Base-by-base conservation (phyloP, 2,329 filamentous ascomycete genomes). In the Paecilomyces fulvus region DNA sequence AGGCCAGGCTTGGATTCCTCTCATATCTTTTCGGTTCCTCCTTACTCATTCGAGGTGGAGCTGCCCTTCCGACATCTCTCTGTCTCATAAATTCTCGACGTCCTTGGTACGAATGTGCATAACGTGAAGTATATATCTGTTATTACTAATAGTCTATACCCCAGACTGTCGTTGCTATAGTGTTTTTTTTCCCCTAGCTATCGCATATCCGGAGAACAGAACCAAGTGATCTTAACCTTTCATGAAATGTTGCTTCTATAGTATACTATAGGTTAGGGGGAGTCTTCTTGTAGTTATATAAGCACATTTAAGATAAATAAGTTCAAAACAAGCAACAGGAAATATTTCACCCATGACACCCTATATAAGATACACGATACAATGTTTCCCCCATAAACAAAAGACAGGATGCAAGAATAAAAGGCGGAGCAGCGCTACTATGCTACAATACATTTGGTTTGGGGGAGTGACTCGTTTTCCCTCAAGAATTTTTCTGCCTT, bases 301-400 rank as follows among this genome's bases (percentile, higher is more conserved):
- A n/a, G n/a, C n/a, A n/a, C n/a, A n/a, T n/a, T n/a, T n/a, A n/a
- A n/a, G n/a, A n/a, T 28, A 28, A 28, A 28, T 28, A 28, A 43
- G 5, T 43, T 37, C 12, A 17, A n/a, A 43, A 43, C 14, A 17
- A 43, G 17, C 33, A 43, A 43, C 8, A 17, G 14, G 31, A 43
- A 43, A 43, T 9, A 43, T 17, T 37, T 37, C 33, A 37, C 33
- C 33, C 33, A 37, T 37, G 33, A 37, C 33, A 37, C 33, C 33
- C 12, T 37, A n/a, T 37, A 7, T 37, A 37, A 37, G 33, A 56
- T 56, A 17, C 20, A 54, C 28, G 33, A 56, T 56, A 17, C 12
- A 54, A 37, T 30, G 33, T 37, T 37, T n/a, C 33, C 33, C 33
- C 33, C 33, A 37, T n/a, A 30, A 17, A 48, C 54, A 48, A 6